Evolutionary conservation across 345 rosid species (phyloP).

Genomic region (Toxicodendron radicans): DNA sequence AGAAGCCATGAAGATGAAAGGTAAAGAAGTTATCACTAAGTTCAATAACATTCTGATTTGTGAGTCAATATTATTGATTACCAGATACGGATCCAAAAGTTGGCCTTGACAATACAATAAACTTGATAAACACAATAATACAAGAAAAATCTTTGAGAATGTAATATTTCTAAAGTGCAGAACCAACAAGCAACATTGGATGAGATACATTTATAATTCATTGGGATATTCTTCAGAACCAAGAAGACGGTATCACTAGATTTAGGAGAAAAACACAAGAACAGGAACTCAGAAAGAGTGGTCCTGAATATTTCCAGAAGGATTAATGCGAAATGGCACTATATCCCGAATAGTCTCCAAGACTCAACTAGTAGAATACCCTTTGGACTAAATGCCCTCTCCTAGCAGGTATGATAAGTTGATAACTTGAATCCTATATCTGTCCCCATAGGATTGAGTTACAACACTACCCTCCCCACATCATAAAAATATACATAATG

Average conservation of each 20-base stretch:
- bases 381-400: neutral
- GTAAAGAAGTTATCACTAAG: neutral
- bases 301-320: neutral
- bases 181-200: neutral
- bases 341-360: neutral
- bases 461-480: neutral
- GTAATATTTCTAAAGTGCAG: neutral
- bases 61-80: neutral
- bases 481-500: neutral
- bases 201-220: neutral
- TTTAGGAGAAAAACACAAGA: neutral
- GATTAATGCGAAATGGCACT: neutral
- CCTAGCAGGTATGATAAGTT: neutral
- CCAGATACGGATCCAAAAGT: neutral
- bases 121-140: neutral
- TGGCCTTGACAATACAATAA: neutral
- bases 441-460: neutral
- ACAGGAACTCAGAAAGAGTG: neutral
- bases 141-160: neutral
- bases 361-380: neutral
- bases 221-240: neutral
- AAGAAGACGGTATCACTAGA: neutral
- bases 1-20: neutral
- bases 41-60: neutral
- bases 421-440: constrained; percentile 4